Evolutionary conservation across 2,329 filamentous ascomycete species (phyloP).

Genomic region (Pezicula radicicola): DNA sequence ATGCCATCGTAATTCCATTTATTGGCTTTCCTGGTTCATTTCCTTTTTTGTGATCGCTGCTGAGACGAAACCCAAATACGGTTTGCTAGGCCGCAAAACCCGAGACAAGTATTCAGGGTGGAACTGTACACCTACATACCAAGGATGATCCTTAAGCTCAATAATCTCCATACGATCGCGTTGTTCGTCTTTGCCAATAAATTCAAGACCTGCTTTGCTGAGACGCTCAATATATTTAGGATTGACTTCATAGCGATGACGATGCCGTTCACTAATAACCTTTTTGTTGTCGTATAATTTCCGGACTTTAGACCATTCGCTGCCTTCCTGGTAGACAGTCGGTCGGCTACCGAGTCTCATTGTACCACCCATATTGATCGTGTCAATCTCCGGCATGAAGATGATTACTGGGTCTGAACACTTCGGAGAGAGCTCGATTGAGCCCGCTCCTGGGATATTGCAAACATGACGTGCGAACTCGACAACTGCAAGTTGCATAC

Average conservation of each 20-base stretch:
- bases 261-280: constrained; percentile 70
- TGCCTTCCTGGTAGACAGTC: constrained; percentile 71
- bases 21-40: too few species aligned
- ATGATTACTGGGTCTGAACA: constrained; percentile 55
- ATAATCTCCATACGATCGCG: constrained; percentile 80
- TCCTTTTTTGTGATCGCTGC: constrained; percentile 29
- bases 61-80: constrained; percentile 76
- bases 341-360: constrained; percentile 80
- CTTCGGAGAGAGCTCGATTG: constrained; percentile 27
- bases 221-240: constrained; percentile 70
- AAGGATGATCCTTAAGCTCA: constrained; percentile 80
- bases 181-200: constrained; percentile 76
- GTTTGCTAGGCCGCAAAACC: constrained; percentile 70
- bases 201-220: constrained; percentile 65
- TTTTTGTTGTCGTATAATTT: constrained; percentile 64
- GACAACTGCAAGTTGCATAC: constrained; percentile 80
- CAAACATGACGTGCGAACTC: constrained; percentile 80
- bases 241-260: constrained; percentile 90
- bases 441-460: constrained; percentile 46
- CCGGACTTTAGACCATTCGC: constrained; percentile 76
- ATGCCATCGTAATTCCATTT: too few species aligned
- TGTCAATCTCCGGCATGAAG: constrained; percentile 88
- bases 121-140: constrained; percentile 82
- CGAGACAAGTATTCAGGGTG: constrained; percentile 83
- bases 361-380: constrained; percentile 75